These are phyloP conservation scores for Cadophora sp. DNA, from an alignment of 2,329 filamentous ascomycete species.

Conservation along the genomic window DNA sequence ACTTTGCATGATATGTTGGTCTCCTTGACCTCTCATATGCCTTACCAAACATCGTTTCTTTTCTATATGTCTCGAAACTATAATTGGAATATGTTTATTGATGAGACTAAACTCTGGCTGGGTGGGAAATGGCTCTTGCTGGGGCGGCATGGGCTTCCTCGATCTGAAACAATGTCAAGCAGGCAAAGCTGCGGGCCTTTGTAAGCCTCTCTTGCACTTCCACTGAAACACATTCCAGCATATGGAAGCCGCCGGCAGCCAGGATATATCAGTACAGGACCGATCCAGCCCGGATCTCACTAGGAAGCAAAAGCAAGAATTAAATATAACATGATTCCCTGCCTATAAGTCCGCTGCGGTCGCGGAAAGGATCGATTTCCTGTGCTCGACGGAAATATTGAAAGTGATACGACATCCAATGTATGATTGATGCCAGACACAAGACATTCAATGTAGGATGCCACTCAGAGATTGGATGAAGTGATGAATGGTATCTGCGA, in stretches of 20 bases:
- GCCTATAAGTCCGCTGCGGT: slow-evolving; percentile 20
- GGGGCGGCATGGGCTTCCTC: slow-evolving; percentile 22
- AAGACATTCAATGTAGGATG: slow-evolving; percentile 6
- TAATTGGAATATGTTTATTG: slow-evolving; percentile 18
- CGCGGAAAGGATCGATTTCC: slow-evolving; percentile 14
- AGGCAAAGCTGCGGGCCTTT: slow-evolving; percentile 33
- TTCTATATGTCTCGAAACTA: slow-evolving; percentile 26
- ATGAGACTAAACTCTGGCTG: slow-evolving; percentile 25
- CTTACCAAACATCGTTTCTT: slow-evolving; percentile 8
- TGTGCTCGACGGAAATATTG: slow-evolving; percentile 13
- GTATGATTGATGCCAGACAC: slow-evolving; percentile 2
- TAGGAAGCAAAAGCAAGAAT: slow-evolving; percentile 28
- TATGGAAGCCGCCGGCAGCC: slow-evolving; percentile 19
- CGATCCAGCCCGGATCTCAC: slow-evolving; percentile 22
- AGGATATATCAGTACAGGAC: slow-evolving; percentile 20
- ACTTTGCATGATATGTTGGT: slow-evolving; percentile 17
- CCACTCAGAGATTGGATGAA: slow-evolving; percentile 19
- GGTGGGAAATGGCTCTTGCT: slow-evolving; percentile 28
- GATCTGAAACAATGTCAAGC: slow-evolving; percentile 35
- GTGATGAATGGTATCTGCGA: slow-evolving; percentile 16
- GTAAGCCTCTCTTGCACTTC: slow-evolving; percentile 18
- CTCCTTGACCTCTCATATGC: slow-evolving; percentile 8
- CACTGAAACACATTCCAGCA: slow-evolving; percentile 28
- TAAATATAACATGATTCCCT: slow-evolving; percentile 19
- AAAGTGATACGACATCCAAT: slow-evolving; percentile 19